phyloP scores from a whole-genome alignment of 2,329 filamentous ascomycete species.

The Paracoccidioides lutzii region DNA sequence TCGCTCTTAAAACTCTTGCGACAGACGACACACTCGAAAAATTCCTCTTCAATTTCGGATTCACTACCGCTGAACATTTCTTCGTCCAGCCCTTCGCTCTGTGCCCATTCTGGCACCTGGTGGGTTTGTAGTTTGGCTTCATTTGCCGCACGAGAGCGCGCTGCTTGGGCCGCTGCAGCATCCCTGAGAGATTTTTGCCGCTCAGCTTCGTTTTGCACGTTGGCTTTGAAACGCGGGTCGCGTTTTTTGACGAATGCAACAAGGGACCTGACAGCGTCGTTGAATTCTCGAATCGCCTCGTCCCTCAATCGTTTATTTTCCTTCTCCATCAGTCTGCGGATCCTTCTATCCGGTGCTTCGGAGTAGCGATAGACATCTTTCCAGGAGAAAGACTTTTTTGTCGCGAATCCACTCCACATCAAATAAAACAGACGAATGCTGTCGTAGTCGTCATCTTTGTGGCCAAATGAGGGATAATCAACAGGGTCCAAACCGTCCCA shows the following conservation, averaged over 20 bases:
- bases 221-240: slow-evolving; percentile 71
- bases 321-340: slow-evolving; percentile 81
- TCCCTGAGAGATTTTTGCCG: slow-evolving; percentile 66
- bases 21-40: slow-evolving; percentile 52
- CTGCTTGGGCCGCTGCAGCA: slow-evolving; percentile 71
- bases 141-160: slow-evolving; percentile 67
- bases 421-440: slow-evolving; percentile 71
- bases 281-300: slow-evolving; percentile 74
- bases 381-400: slow-evolving; percentile 79
- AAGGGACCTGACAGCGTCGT: slow-evolving; percentile 76
- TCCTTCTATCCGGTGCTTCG: slow-evolving; percentile 74
- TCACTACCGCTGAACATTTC: slow-evolving; percentile 37
- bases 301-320: slow-evolving; percentile 80
- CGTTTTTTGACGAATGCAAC: slow-evolving; percentile 82
- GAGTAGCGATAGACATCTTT: slow-evolving; percentile 70
- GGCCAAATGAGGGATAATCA: slow-evolving; percentile 73
- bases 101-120: slow-evolving; percentile 63
- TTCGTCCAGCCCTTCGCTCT: slow-evolving; percentile 41
- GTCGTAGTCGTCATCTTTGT: slow-evolving; percentile 56
- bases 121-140: slow-evolving; percentile 55
- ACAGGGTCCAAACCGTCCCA: slow-evolving; percentile 49
- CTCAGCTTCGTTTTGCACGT: slow-evolving; percentile 64
- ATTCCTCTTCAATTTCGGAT: slow-evolving; percentile 38
- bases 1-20: slow-evolving; percentile 70
- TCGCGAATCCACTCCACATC: slow-evolving; percentile 68